phyloP scores from a whole-genome alignment of 2,329 filamentous ascomycete species.

The Alternaria conjuncta region DNA sequence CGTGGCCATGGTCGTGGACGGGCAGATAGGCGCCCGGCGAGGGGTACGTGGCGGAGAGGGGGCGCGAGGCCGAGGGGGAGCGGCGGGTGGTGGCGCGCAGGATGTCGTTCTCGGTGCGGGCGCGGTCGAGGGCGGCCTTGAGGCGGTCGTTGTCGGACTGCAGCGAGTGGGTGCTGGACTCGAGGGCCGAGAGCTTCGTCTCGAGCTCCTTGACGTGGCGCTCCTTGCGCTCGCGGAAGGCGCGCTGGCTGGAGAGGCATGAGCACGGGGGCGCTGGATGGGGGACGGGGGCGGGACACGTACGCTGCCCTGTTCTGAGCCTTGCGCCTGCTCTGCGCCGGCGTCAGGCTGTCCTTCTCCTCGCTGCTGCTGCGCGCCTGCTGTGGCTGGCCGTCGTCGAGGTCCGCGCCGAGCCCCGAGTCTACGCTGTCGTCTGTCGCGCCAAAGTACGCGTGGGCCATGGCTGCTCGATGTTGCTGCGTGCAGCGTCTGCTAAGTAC shows the following conservation, averaged over 20 bases:
- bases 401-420: constrained; percentile 50
- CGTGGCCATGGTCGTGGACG: constrained; percentile 18
- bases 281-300: constrained; percentile 37
- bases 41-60: constrained; percentile 46
- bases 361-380: constrained; percentile 53
- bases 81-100: constrained; percentile 75
- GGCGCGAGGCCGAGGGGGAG: constrained; percentile 52
- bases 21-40: constrained; percentile 46
- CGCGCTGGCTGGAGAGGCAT: constrained; percentile 74
- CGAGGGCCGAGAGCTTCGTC: constrained; percentile 78
- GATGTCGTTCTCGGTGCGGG: constrained; percentile 91
- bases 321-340: constrained; percentile 65
- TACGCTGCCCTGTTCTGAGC: constrained; percentile 77
- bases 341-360: constrained; percentile 56
- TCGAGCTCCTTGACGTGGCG: constrained; percentile 93
- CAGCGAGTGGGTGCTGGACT: constrained; percentile 74
- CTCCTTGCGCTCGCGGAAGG: constrained; percentile 95
- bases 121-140: constrained; percentile 81
- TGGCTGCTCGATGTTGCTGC: constrained; percentile 32
- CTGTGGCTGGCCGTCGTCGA: constrained; percentile 43
- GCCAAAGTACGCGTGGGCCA: constrained; percentile 65
- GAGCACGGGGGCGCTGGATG: neutral
- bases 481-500: neutral
- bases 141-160: constrained; percentile 85
- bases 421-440: constrained; percentile 45